Percentiles rank a stretch among this genome's conserved stretches.
Conservation (phyloP, 352 stramenopile genomes). For the Pythium rishiriense region DNA sequence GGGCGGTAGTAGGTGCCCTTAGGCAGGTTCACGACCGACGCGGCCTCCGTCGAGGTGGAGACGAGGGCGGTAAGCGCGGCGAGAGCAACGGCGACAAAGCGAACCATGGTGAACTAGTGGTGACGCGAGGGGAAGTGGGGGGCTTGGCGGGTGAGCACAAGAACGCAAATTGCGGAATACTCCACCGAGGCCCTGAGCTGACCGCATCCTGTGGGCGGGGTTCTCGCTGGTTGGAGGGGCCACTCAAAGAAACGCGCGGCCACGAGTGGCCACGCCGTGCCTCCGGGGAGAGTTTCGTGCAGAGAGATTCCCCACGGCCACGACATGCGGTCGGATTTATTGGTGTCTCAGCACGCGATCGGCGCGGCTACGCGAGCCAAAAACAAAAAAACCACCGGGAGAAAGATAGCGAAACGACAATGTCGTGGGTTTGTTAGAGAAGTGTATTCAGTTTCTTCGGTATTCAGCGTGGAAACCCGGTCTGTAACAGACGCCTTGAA, state of each 20-base stretch:
- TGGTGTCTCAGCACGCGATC: too few species aligned
- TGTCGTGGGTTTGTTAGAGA: too few species aligned
- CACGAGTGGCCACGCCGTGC: too few species aligned
- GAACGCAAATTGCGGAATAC: conserved; percentile 17
- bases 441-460: too few species aligned
- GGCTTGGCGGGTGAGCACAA: conserved; percentile 14
- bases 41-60: neutral
- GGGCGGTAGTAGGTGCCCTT: conserved; percentile 35
- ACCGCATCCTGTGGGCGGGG: too few species aligned
- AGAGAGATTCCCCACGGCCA: too few species aligned
- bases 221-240: neutral
- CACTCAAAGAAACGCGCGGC: neutral
- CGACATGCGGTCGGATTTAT: too few species aligned
- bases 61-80: conserved; percentile 1
- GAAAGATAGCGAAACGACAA: too few species aligned
- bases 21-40: neutral
- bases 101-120: conserved; percentile 7
- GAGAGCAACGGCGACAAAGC: conserved; percentile 6
- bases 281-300: too few species aligned
- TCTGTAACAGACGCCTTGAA: neutral
- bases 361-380: too few species aligned
- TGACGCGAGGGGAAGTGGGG: neutral
- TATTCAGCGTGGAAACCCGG: too few species aligned
- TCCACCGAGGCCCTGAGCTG: neutral
- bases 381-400: too few species aligned